Evolutionary conservation across 2,329 filamentous ascomycete genomes (phyloP).

Genomic region (Lojkania enalia): DNA sequence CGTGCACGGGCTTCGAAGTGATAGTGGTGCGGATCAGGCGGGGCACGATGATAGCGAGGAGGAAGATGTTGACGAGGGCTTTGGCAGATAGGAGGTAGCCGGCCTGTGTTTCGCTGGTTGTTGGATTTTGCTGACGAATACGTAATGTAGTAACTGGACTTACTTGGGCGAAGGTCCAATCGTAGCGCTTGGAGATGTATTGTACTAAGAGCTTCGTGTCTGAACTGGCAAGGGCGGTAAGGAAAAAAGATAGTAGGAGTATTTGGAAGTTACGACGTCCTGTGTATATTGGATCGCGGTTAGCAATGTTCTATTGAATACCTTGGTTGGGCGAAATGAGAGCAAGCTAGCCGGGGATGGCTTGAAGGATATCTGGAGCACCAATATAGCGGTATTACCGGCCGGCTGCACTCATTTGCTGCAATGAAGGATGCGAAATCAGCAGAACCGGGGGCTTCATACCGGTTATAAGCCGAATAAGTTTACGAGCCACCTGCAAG

Average conservation of each 20-base stretch:
- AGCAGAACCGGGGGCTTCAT: too few relatives aligned
- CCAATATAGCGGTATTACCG: too few relatives aligned
- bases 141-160: background rate
- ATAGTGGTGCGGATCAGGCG: slow-evolving; percentile 36
- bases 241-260: slow-evolving; percentile 38
- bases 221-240: slow-evolving; percentile 43
- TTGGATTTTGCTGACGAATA: background rate
- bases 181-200: slow-evolving; percentile 45
- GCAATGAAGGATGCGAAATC: too few relatives aligned
- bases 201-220: slow-evolving; percentile 44
- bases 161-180: slow-evolving; percentile 43
- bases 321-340: too few relatives aligned
- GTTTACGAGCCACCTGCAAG: slow-evolving; percentile 18
- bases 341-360: too few relatives aligned
- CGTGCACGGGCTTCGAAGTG: slow-evolving; percentile 22
- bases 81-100: slow-evolving; percentile 45
- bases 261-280: slow-evolving; percentile 38
- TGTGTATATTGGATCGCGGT: too few relatives aligned
- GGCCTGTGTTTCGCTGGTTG: slow-evolving; percentile 19
- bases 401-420: too few relatives aligned
- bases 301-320: too few relatives aligned
- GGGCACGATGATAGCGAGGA: slow-evolving; percentile 40
- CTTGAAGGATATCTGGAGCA: too few relatives aligned
- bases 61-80: slow-evolving; percentile 40
- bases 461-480: slow-evolving; percentile 24